phyloP scores from a whole-genome alignment of 345 rosid species.

The Gossypium ekmanianum region DNA sequence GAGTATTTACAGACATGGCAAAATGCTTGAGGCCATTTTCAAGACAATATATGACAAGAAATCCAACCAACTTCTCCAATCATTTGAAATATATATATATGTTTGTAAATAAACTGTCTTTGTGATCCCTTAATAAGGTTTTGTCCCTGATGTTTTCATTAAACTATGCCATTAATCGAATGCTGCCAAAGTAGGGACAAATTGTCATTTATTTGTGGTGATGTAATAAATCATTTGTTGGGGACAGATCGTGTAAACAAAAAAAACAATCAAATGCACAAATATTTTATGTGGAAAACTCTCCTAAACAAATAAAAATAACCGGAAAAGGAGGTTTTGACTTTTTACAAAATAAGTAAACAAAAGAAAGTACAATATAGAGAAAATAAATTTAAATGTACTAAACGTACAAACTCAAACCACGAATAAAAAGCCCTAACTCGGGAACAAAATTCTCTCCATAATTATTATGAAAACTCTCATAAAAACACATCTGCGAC shows the following conservation, averaged over 20 bases:
- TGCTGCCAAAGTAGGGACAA: not conserved
- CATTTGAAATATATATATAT: not conserved
- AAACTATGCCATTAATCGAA: not conserved
- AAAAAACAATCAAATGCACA: no score
- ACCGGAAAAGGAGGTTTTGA: no score
- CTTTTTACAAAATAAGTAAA: no score
- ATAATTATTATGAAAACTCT: no score
- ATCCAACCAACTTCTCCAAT: not conserved
- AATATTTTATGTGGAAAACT: no score
- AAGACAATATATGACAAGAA: constrained; percentile 2
- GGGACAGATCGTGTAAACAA: rapidly evolving
- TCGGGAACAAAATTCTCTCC: no score
- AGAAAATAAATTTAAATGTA: no score
- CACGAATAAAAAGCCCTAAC: no score
- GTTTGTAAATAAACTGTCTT: constrained; percentile 12
- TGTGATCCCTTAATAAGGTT: constrained; percentile 9
- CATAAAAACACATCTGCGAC: rapidly evolving
- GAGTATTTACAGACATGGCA: not conserved
- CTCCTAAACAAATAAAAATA: no score
- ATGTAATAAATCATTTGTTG: constrained; percentile 1
- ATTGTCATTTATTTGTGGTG: not conserved
- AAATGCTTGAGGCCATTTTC: constrained; percentile 1
- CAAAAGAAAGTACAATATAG: rapidly evolving
- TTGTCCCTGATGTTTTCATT: not conserved
- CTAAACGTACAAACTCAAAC: no score